Evolutionary conservation across 306 rosid genomes (phyloP).

Genomic region (Nissolia schottii): DNA sequence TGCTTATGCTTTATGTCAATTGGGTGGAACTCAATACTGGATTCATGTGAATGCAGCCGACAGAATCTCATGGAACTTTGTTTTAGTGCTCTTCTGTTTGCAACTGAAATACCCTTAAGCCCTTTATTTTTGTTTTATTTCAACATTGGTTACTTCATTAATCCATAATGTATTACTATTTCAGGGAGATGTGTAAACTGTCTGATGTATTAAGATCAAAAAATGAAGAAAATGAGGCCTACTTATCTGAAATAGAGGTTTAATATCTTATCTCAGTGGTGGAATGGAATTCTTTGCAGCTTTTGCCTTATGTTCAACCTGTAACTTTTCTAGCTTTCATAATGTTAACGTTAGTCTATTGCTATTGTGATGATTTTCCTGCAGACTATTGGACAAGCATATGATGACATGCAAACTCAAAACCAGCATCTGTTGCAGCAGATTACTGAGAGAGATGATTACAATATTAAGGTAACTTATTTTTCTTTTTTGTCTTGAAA

Average conservation of each 20-base stretch:
- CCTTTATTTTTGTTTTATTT: background rate
- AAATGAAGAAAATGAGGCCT: constrained; percentile 83
- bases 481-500: background rate
- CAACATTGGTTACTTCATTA: background rate
- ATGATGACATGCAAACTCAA: constrained; percentile 97
- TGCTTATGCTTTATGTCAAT: background rate
- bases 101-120: background rate
- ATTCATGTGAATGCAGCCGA: constrained; percentile 8
- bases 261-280: constrained; percentile 21
- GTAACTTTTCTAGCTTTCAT: background rate
- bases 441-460: constrained; percentile 96
- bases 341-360: constrained; percentile 20
- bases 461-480: constrained; percentile 79
- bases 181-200: constrained; percentile 57
- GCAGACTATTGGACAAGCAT: constrained; percentile 96
- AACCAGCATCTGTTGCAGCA: constrained; percentile 95
- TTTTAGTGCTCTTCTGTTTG: background rate
- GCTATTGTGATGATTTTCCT: constrained; percentile 15
- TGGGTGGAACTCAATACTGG: background rate
- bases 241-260: constrained; percentile 97
- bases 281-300: constrained; percentile 8
- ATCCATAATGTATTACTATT: constrained; percentile 20
- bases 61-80: background rate
- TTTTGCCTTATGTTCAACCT: background rate
- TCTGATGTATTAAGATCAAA: constrained; percentile 69